Evolutionary conservation across 495 filamentous ascomycete species (phyloP), one percentile per base, ranked within the genome.

Genomic region (Hyphodiscus hymeniophilus): DNA sequence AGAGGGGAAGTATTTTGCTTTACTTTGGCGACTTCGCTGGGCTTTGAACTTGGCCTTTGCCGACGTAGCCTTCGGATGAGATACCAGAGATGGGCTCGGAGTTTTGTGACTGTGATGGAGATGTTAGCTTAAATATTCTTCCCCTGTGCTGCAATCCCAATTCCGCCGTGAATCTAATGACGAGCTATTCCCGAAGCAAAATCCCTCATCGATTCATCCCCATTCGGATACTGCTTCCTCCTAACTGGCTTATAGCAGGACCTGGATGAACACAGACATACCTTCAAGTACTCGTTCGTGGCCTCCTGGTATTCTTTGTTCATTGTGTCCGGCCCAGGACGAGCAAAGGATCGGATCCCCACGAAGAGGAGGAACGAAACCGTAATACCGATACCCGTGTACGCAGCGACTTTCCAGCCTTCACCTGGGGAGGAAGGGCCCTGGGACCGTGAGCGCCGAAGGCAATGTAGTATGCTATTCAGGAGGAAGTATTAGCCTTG

Each of bases 391-490:
- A 80, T 51, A 41, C 68, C 48, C 39, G 85, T 85, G 73, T 90
- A 87, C 50, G 72, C 52, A 58, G 83, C 66, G 58, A 97, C 74
- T 61, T 77, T 85, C 69, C 74, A 74, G 61, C 70, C 72, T 76
- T 96, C 92, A 47, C 84, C 92, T 41, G 92, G 82, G 91, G 86
- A 45, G 84, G 62, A 26, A 76, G 66, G 32, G 90, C 76, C 44
- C 92, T 89, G 48, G 92, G 92, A 47, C 92, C 92, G 67, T 97
- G 94, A 53, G 88, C 76, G 45, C 92, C 92, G 65, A 98, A 98
- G 55, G 92, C 90, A 60, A 97, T 94, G 81, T 84, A 98, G 83
- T 96, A 98, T 56, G 92, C 92, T 98, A 65, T 63, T 47, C 32
- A 40, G 46, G 15, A n/a, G n/a, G n/a, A n/a, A n/a, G n/a, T n/a